Conservation (phyloP, 768 basidiomycete species). For the Auricularia cornea region DNA sequence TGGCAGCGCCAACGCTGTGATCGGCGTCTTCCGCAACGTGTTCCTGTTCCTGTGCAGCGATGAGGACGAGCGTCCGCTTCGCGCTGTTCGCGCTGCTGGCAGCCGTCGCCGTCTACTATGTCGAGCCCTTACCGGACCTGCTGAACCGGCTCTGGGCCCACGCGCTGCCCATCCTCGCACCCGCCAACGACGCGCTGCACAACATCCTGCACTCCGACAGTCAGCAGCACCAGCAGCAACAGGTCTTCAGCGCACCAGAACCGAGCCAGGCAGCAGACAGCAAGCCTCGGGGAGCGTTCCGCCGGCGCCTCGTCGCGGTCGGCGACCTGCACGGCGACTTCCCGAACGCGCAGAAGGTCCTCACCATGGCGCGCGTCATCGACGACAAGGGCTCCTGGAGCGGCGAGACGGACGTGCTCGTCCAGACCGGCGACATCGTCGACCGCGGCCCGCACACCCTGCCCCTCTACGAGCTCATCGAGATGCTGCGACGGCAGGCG, state of each 20-base stretch:
- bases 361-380: constrained; percentile 72
- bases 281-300: too few relatives aligned
- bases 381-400: constrained; percentile 71
- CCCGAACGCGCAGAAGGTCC: constrained; percentile 66
- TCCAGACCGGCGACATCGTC: constrained; percentile 95
- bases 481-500: constrained; percentile 71
- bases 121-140: background rate
- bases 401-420: constrained; percentile 74
- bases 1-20: too few relatives aligned
- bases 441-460: constrained; percentile 94
- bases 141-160: background rate
- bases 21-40: too few relatives aligned
- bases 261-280: too few relatives aligned
- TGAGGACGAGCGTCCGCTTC: background rate
- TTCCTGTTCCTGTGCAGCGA: background rate
- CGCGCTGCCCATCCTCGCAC: background rate
- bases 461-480: constrained; percentile 77
- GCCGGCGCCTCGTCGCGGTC: constrained; percentile 66
- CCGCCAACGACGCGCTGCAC: background rate
- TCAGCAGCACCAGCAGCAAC: too few relatives aligned
- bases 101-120: background rate
- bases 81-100: background rate
- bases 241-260: background rate
- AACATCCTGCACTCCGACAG: background rate
- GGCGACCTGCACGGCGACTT: constrained; percentile 91